Conservation (phyloP, 73 alveolate species). For the Paramecium primaurelia region DNA sequence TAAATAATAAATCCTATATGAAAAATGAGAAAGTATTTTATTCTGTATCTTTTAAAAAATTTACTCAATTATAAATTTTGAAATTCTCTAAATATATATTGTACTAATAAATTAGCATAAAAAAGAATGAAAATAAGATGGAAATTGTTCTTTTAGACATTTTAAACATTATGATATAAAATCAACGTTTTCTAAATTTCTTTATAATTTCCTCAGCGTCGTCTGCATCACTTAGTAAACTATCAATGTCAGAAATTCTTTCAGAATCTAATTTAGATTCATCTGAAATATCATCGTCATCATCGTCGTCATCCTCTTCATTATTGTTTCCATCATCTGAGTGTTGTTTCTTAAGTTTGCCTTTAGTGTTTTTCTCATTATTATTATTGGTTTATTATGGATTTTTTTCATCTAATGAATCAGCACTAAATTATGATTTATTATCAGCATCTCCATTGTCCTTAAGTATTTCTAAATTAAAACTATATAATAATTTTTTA, state of each 20-base stretch:
- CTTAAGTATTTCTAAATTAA: not conserved
- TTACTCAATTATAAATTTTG: not conserved
- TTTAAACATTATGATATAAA: not conserved
- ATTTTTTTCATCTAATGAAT: constrained; percentile 17
- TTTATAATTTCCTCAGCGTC: not conserved
- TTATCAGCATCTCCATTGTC: not conserved
- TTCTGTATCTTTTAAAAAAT: not conserved
- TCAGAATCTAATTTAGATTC: not conserved
- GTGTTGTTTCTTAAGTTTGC: not conserved
- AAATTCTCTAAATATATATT: not conserved
- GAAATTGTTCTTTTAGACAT: not conserved
- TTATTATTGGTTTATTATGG: not conserved
- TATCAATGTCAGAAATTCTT: not conserved
- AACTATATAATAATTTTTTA: not conserved
- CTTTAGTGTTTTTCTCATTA: not conserved
- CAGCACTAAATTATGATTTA: constrained; percentile 2
- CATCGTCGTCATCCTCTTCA: not conserved
- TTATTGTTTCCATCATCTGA: not conserved
- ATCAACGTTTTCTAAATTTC: not conserved
- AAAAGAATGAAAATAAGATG: not conserved
- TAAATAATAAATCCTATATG: not conserved
- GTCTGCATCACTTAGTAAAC: not conserved
- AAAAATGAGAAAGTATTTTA: not conserved
- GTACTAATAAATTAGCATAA: not conserved
- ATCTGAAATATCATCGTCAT: constrained; percentile 9